phyloP scores from a whole-genome alignment of 2,329 filamentous ascomycete species.

The Dothideomycetes sp. region DNA sequence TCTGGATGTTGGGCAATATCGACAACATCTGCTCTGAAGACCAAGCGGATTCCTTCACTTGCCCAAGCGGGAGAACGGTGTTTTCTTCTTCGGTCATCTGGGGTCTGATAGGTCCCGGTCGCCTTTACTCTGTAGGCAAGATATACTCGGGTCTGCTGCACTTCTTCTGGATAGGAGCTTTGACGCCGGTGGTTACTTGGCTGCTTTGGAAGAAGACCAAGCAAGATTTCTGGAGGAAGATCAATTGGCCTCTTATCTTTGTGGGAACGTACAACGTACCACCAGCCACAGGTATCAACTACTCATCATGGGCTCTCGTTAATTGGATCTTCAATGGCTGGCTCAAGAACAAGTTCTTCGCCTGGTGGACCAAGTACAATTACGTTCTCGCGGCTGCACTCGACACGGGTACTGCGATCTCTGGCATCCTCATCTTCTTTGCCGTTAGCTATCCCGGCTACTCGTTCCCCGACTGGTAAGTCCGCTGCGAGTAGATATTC shows the following conservation, averaged over 20 bases:
- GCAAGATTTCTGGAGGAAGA: constrained; percentile 14
- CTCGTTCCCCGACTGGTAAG: constrained; percentile 13
- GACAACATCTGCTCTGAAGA: constrained; percentile 64
- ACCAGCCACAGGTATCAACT: constrained; percentile 72
- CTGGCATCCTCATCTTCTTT: constrained; percentile 34
- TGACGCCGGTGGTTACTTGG: constrained; percentile 33
- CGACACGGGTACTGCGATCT: constrained; percentile 31
- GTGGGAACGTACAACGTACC: constrained; percentile 59
- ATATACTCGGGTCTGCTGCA: constrained; percentile 38
- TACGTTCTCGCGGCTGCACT: constrained; percentile 34
- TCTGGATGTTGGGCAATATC: constrained; percentile 81
- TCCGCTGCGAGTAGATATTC: neutral
- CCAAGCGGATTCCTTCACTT: constrained; percentile 80
- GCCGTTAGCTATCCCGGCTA: constrained; percentile 31
- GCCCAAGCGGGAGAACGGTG: constrained; percentile 75
- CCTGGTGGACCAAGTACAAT: constrained; percentile 84
- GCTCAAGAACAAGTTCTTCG: constrained; percentile 54
- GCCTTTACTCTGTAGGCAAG: constrained; percentile 35
- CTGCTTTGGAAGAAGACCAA: constrained; percentile 27
- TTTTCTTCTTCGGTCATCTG: constrained; percentile 85
- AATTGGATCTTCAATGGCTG: constrained; percentile 75
- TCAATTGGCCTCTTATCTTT: constrained; percentile 57
- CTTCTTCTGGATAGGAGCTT: constrained; percentile 41
- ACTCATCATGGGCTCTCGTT: constrained; percentile 79
- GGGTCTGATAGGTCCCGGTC: constrained; percentile 44